Evolutionary conservation across 108 stramenopile species (phyloP), one percentile per base, ranked within the genome.

Genomic region (Skeletonema costatum): DNA sequence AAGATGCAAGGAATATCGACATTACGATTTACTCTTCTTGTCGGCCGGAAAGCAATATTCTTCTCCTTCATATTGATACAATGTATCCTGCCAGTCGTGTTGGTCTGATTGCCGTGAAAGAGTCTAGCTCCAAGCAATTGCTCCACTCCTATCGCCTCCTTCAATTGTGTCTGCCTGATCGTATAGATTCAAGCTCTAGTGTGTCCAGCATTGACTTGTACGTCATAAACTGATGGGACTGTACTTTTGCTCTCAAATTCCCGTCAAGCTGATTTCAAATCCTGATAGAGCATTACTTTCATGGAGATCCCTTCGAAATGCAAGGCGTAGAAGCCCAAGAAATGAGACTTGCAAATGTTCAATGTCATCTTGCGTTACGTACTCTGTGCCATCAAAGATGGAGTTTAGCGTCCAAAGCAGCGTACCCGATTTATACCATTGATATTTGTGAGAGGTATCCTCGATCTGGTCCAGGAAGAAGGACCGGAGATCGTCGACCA

Each of bases 141-240:
- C 85, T 14, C 58, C 31, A 8, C 4, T n/a, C n/a, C 41, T 5
- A 86, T 44, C n/a, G 2, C 76, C 78, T 5, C 56, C 53, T 56
- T 83, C 32, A 44, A 86, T 86, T 3, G 64, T 53, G 62, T 86
- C 82, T n/a, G 62, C 50, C 29, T 82, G 56, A 14, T 68, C 74
- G 33, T 83, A 77, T 2, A 86, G 56, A 66, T 86, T 86, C 85
- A 13, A 66, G 31, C 39, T 86, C 74, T 13, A 86, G 41, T 11
- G 85, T 86, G 64, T 86, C 82, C 0, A 86, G 67, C 66, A 86
- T 59, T 30, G 51, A 63, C 64, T 86, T 86, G 76, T 19, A 86
- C 73, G 42, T 73, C 65, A 58, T n/a, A 71, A 35, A 12, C 71
- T 78, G 62, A 86, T 73, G 8, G 85, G 85, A 0, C n/a, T 59